phyloP scores from a whole-genome alignment of 257 asterid species.

The Jaltomata sinuosa region DNA sequence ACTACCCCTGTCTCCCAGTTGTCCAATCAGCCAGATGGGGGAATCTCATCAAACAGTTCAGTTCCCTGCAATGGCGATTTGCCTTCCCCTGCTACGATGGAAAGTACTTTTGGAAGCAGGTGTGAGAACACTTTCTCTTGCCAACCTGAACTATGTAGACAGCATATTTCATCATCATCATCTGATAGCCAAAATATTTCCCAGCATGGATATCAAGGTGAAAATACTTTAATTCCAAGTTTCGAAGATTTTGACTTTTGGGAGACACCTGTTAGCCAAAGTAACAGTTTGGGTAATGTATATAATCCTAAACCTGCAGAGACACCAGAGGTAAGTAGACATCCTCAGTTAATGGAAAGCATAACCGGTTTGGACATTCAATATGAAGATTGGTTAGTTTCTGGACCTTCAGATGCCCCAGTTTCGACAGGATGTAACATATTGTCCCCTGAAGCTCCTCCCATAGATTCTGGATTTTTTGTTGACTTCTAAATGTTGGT shows the following conservation, averaged over 20 bases:
- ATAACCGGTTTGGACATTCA: constrained; percentile 10
- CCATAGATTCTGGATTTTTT: constrained; percentile 22
- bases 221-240: constrained; percentile 9
- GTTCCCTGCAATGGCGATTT: constrained; percentile 13
- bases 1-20: constrained; percentile 17
- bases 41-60: constrained; percentile 11
- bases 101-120: constrained; percentile 1
- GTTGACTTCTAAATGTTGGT: constrained; percentile 17
- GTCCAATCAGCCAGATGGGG: constrained; percentile 17
- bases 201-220: constrained; percentile 20
- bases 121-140: constrained; percentile 11
- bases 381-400: constrained; percentile 30
- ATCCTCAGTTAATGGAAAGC: constrained; percentile 21
- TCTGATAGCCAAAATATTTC: constrained; percentile 10
- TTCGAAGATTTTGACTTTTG: constrained; percentile 12
- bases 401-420: constrained; percentile 11
- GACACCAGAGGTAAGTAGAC: constrained; percentile 5
- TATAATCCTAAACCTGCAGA: background rate
- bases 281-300: constrained; percentile 15
- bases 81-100: constrained; percentile 13
- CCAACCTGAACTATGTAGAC: background rate
- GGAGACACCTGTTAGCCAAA: constrained; percentile 18
- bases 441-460: constrained; percentile 35
- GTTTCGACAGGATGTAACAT: constrained; percentile 15
- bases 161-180: background rate